Conservation (phyloP, 2,329 filamentous ascomycete species). For the Arthrinium puccinioides region DNA sequence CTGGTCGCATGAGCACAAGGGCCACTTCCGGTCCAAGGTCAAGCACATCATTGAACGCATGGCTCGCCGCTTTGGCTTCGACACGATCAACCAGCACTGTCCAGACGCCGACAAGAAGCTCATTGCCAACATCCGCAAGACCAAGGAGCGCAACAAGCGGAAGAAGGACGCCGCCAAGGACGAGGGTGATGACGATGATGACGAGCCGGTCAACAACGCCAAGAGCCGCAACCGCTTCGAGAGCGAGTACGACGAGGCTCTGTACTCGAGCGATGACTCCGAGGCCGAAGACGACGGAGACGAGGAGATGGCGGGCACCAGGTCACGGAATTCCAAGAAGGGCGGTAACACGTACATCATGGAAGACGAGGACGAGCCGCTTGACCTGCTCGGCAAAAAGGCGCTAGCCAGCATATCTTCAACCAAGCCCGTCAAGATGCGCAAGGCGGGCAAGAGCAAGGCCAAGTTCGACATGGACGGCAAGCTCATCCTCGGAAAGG, state of each 20-base stretch:
- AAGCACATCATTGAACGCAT: constrained; percentile 97
- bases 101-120: constrained; percentile 85
- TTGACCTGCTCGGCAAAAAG: constrained; percentile 84
- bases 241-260: constrained; percentile 91
- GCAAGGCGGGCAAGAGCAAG: constrained; percentile 47
- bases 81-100: constrained; percentile 70
- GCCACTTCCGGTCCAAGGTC: constrained; percentile 92
- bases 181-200: constrained; percentile 41
- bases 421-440: constrained; percentile 67
- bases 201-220: constrained; percentile 39
- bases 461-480: constrained; percentile 69
- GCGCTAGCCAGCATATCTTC: constrained; percentile 90
- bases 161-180: constrained; percentile 67
- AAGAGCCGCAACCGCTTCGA: constrained; percentile 62
- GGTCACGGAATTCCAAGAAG: constrained; percentile 38
- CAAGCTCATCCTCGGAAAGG: constrained; percentile 67
- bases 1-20: constrained; percentile 98
- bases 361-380: constrained; percentile 88
- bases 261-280: constrained; percentile 72
- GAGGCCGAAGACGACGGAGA: constrained; percentile 58
- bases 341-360: constrained; percentile 76
- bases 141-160: constrained; percentile 81
- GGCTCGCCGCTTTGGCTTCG: constrained; percentile 82
- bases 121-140: constrained; percentile 91
- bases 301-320: constrained; percentile 43